These are phyloP conservation scores for Gastrodia elata DNA, from an alignment of 106 monocot species.

Conservation along the genomic window DNA sequence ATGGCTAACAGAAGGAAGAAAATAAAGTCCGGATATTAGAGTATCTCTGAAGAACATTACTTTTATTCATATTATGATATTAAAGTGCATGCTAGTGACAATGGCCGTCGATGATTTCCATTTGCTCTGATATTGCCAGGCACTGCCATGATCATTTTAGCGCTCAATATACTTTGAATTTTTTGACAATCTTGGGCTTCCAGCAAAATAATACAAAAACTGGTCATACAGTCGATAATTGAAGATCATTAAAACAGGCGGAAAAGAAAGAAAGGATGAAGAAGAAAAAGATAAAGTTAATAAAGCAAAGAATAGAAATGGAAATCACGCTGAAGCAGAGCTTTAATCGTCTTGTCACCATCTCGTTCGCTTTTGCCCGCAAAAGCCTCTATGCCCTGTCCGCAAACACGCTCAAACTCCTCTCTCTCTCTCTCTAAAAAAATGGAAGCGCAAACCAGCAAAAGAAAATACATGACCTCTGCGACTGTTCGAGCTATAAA, in stretches of 20 bases:
- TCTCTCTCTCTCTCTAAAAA: background rate
- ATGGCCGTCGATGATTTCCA: too few species aligned
- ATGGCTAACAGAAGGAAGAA: too few species aligned
- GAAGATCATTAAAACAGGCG: background rate
- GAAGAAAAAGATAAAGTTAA: slow-evolving; percentile 3
- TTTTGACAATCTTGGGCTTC: too few species aligned
- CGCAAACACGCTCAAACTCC: background rate
- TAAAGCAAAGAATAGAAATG: slow-evolving; percentile 10
- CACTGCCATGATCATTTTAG: too few species aligned
- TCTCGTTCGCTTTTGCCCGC: slow-evolving; percentile 2
- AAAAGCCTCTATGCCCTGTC: background rate
- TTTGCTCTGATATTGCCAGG: too few species aligned
- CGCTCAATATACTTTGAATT: too few species aligned
- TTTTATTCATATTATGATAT: too few species aligned
- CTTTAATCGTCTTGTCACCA: slow-evolving; percentile 10
- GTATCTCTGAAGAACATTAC: too few species aligned
- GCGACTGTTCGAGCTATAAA: slow-evolving; percentile 3
- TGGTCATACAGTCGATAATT: too few species aligned
- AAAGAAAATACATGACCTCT: background rate
- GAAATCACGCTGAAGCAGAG: slow-evolving; percentile 1
- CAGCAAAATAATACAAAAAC: too few species aligned
- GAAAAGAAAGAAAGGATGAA: background rate
- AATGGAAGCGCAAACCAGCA: background rate
- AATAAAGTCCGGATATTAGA: too few species aligned
- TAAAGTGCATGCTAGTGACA: too few species aligned